These are phyloP conservation scores for Hanseniaspora jakobsenii DNA, from an alignment of 805 yeast species.

Conservation along the genomic window DNA sequence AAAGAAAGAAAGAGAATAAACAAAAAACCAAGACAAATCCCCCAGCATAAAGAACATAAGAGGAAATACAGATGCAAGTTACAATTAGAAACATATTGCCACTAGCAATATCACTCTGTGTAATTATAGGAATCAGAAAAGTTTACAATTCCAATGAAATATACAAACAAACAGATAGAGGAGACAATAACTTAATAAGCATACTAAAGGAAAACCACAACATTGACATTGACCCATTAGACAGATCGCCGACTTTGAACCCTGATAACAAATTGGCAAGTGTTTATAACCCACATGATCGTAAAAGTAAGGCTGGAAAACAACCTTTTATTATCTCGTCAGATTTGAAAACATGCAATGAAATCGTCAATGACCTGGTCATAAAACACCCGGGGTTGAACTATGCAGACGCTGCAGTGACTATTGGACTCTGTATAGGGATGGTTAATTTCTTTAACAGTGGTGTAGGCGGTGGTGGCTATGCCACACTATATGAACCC, in stretches of 20 bases:
- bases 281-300: conserved; percentile 23
- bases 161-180: background rate
- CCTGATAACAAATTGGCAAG: conserved; percentile 23
- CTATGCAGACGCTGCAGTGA: conserved; percentile 90
- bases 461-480: conserved; percentile 91
- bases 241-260: conserved; percentile 28
- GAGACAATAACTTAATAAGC: too few species aligned
- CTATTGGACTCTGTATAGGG: conserved; percentile 82
- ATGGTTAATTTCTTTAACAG: conserved; percentile 68
- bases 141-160: background rate
- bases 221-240: conserved; percentile 32
- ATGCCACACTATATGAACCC: conserved; percentile 33
- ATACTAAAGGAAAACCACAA: conserved; percentile 22
- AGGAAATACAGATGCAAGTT: too few species aligned
- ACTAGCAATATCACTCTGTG: too few species aligned
- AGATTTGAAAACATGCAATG: conserved; percentile 28
- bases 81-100: too few species aligned
- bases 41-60: too few species aligned
- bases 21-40: too few species aligned
- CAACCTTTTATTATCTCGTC: conserved; percentile 28
- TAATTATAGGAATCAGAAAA: too few species aligned
- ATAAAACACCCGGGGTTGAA: conserved; percentile 28
- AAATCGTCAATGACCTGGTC: conserved; percentile 24
- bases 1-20: too few species aligned
- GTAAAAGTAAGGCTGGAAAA: too few species aligned